These are phyloP conservation scores for Monosporozyma aerobia DNA, from an alignment of 805 yeast species.

Conservation along the genomic window DNA sequence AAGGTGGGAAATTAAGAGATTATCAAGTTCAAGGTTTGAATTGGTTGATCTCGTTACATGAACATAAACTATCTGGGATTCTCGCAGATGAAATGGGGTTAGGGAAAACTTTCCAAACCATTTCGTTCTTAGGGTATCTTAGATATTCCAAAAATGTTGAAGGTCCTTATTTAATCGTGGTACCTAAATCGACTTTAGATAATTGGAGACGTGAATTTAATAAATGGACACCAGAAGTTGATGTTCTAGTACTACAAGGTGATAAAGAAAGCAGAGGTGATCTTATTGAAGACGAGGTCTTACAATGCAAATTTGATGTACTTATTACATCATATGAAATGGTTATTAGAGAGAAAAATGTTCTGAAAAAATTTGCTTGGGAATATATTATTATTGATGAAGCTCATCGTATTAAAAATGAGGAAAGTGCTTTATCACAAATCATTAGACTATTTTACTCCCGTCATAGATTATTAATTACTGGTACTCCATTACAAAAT, in stretches of 20 bases:
- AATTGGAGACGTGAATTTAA: slow-evolving; percentile 94
- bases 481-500: slow-evolving; percentile 95
- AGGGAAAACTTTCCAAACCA: slow-evolving; percentile 92
- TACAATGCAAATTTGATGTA: slow-evolving; percentile 79
- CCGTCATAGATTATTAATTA: slow-evolving; percentile 71
- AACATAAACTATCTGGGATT: slow-evolving; percentile 83
- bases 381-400: slow-evolving; percentile 90
- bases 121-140: slow-evolving; percentile 81
- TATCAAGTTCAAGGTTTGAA: slow-evolving; percentile 93
- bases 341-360: slow-evolving; percentile 81
- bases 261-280: slow-evolving; percentile 68
- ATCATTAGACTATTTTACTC: slow-evolving; percentile 85
- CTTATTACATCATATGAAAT: slow-evolving; percentile 86
- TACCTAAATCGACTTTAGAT: slow-evolving; percentile 91
- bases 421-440: slow-evolving; percentile 84
- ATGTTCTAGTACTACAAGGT: slow-evolving; percentile 79
- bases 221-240: slow-evolving; percentile 93
- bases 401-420: slow-evolving; percentile 95
- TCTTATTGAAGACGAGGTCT: slow-evolving; percentile 47
- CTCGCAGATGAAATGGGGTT: slow-evolving; percentile 98
- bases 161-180: slow-evolving; percentile 88
- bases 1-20: slow-evolving; percentile 69
- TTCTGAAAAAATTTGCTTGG: slow-evolving; percentile 79
- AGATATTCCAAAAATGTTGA: slow-evolving; percentile 67
- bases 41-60: slow-evolving; percentile 86